Percentiles rank a stretch among this genome's conserved stretches.
phyloP scores from a whole-genome alignment of 345 rosid genomes.

The Eucalyptus pauciflora region DNA sequence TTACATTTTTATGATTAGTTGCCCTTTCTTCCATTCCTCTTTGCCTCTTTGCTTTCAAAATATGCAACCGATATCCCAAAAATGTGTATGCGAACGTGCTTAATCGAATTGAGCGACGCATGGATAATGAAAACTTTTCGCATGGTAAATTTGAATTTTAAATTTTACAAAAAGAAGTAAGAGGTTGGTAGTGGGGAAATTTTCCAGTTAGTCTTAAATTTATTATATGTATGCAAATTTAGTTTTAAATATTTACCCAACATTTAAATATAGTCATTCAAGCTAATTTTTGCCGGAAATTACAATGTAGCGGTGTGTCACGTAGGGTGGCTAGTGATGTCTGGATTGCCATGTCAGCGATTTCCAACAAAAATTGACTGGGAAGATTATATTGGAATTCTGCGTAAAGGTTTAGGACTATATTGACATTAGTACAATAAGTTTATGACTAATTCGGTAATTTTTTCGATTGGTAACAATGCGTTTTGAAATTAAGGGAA shows the following conservation, averaged over 20 bases:
- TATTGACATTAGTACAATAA: too few relatives aligned
- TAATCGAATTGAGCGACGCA: neutral
- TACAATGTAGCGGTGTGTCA: fast-evolving
- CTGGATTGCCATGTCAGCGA: fast-evolving
- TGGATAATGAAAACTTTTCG: neutral
- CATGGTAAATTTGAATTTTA: neutral
- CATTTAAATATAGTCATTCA: too few relatives aligned
- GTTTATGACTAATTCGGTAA: neutral
- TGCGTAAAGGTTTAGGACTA: neutral
- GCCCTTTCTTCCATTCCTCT: neutral
- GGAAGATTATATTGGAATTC: fast-evolving
- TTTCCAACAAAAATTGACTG: fast-evolving
- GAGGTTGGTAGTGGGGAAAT: neutral
- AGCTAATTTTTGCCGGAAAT: too few relatives aligned
- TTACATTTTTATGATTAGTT: neutral
- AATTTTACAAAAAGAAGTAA: neutral
- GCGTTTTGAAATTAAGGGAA: neutral
- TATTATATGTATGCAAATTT: too few relatives aligned
- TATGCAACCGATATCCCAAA: neutral
- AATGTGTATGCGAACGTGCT: neutral
- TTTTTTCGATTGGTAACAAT: neutral
- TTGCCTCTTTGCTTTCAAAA: neutral
- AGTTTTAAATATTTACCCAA: too few relatives aligned
- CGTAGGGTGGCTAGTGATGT: fast-evolving
- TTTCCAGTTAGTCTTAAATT: neutral